These are phyloP conservation scores for Dicorynia guianensis DNA, from an alignment of 306 rosid species.

Conservation along the genomic window DNA sequence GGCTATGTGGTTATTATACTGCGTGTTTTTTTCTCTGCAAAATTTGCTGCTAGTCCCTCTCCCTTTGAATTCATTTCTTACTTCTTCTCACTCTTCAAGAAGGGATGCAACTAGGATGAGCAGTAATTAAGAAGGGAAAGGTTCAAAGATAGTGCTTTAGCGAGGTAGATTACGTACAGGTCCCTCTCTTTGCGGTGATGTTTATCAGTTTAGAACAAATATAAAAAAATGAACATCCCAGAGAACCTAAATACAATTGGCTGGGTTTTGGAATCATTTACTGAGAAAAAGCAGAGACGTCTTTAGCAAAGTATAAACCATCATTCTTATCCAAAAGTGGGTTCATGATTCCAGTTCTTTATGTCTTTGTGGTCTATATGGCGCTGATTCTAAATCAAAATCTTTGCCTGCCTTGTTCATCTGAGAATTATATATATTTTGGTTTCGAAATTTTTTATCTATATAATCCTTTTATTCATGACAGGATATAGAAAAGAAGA, in stretches of 20 bases:
- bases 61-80: background rate
- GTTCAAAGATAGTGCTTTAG: conserved; percentile 7
- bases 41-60: too few species aligned
- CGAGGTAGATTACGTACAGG: background rate
- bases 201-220: background rate
- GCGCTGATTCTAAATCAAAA: background rate
- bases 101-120: background rate
- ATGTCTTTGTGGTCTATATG: background rate
- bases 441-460: background rate
- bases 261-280: background rate
- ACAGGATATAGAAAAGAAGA: conserved; percentile 94
- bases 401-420: background rate
- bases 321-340: conserved; percentile 20
- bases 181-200: background rate
- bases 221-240: background rate
- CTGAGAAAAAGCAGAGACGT: background rate
- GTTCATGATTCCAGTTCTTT: background rate
- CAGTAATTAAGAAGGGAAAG: background rate
- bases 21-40: too few species aligned
- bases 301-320: conserved; percentile 6
- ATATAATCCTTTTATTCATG: background rate
- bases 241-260: background rate
- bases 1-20: too few species aligned
- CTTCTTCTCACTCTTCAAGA: background rate
- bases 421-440: too few species aligned